Conservation (phyloP, 2,329 filamentous ascomycete genomes). For the Monosporascus sp. region DNA sequence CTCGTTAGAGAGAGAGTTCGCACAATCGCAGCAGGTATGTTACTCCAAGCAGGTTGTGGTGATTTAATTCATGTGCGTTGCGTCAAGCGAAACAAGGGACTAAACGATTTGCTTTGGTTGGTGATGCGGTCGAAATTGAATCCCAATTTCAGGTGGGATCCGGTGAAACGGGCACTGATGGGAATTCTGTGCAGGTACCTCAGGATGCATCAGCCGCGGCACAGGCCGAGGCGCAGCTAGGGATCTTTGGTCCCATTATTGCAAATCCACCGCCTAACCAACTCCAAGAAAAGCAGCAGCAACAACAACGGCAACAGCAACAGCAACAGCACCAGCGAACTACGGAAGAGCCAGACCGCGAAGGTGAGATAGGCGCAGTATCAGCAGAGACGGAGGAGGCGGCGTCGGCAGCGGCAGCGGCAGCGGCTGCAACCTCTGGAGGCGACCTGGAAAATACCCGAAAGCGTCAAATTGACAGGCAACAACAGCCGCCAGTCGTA, state of each 20-base stretch:
- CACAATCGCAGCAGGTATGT: constrained; percentile 43
- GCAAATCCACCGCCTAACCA: constrained; percentile 35
- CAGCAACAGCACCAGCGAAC: constrained; percentile 30
- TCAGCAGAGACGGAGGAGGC: constrained; percentile 29
- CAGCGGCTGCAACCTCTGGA: constrained; percentile 21
- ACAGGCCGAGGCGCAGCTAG: constrained; percentile 42
- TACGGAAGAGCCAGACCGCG: constrained; percentile 26
- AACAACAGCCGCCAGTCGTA: constrained; percentile 39
- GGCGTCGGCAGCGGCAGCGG: constrained; percentile 22
- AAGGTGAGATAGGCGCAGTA: constrained; percentile 21
- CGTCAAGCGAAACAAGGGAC: constrained; percentile 10
- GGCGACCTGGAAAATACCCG: constrained; percentile 41
- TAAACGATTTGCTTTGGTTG: neutral
- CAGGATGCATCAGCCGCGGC: constrained; percentile 37
- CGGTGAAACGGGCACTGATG: constrained; percentile 34
- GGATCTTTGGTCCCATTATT: constrained; percentile 53
- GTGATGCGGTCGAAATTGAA: constrained; percentile 17
- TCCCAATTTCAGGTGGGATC: constrained; percentile 22
- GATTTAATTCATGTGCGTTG: constrained; percentile 12
- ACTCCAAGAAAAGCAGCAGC: constrained; percentile 16
- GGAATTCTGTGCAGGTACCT: constrained; percentile 41
- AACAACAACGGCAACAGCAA: constrained; percentile 11
- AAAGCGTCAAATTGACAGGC: constrained; percentile 44
- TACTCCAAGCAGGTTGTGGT: constrained; percentile 4
- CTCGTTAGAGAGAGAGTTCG: constrained; percentile 52